phyloP scores from a whole-genome alignment of 208 protist genomes.

The Trypanosomatidae sp. region DNA sequence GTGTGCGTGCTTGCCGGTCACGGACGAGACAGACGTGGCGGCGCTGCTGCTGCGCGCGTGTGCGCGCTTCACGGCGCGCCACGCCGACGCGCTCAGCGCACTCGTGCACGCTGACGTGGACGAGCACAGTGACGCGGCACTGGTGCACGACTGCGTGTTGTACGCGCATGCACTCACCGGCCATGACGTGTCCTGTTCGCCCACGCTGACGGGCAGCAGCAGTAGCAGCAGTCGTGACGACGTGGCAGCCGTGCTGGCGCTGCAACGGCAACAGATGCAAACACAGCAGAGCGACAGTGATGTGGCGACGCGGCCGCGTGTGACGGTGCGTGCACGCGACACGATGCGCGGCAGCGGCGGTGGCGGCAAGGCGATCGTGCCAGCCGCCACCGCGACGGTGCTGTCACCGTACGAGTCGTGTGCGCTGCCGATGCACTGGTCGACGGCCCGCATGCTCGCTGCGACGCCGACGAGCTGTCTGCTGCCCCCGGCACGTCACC shows the following conservation, averaged over 20 bases:
- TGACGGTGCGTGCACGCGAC: no score
- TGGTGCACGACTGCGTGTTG: conserved; percentile 26
- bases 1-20: no score
- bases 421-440: conserved; percentile 43
- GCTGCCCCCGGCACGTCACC: conserved; percentile 44
- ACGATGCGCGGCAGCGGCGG: no score
- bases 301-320: not conserved
- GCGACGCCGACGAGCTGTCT: conserved; percentile 10
- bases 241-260: conserved; percentile 13
- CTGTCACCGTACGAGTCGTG: conserved; percentile 31
- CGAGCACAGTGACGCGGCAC: conserved; percentile 16
- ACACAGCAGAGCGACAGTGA: not conserved
- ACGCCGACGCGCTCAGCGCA: conserved; percentile 25
- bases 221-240: no score
- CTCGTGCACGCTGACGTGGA: conserved; percentile 17
- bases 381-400: conserved; percentile 14
- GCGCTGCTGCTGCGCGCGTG: conserved; percentile 29
- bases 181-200: conserved; percentile 4
- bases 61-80: conserved; percentile 34
- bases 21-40: conserved; percentile 18
- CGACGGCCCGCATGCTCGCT: conserved; percentile 13
- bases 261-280: conserved; percentile 11
- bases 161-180: conserved; percentile 37
- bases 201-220: no score
- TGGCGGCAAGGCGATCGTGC: not conserved